These are phyloP conservation scores for Annulohypoxylon truncatum DNA, from an alignment of 2,329 filamentous ascomycete genomes.

Conservation along the genomic window DNA sequence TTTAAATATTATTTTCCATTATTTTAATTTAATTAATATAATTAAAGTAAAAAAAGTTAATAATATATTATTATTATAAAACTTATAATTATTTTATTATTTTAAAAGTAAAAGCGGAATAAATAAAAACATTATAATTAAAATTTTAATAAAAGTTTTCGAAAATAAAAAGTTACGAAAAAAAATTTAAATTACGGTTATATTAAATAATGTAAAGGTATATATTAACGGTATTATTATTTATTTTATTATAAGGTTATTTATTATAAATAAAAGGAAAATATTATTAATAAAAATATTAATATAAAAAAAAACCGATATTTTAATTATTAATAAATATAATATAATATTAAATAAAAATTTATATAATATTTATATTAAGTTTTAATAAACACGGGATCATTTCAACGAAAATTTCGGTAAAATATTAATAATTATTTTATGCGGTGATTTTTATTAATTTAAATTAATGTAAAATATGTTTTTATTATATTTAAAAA, in stretches of 20 bases:
- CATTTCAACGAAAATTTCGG: not conserved
- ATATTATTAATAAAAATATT: too few relatives aligned
- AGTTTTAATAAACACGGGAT: not conserved
- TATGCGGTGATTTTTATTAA: not conserved
- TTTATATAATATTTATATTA: not conserved
- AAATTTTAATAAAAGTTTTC: not conserved
- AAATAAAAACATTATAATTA: not conserved
- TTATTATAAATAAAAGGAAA: not conserved
- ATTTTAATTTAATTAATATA: too few relatives aligned
- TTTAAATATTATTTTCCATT: too few relatives aligned
- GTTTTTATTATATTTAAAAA: not conserved
- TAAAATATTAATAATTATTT: not conserved
- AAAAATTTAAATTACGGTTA: not conserved
- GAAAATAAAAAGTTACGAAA: not conserved
- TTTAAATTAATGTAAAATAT: not conserved
- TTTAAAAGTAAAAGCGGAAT: not conserved
- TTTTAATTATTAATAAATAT: not conserved
- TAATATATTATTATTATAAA: too few relatives aligned
- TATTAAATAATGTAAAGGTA: not conserved
- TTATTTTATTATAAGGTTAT: not conserved
- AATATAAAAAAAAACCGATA: not conserved
- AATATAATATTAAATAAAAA: not conserved
- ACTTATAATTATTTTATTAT: not conserved
- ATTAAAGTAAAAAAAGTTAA: too few relatives aligned
- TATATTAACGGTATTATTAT: not conserved